Evolutionary conservation across 2,329 filamentous ascomycete genomes (phyloP).

Genomic region (Clonostachys sp.): DNA sequence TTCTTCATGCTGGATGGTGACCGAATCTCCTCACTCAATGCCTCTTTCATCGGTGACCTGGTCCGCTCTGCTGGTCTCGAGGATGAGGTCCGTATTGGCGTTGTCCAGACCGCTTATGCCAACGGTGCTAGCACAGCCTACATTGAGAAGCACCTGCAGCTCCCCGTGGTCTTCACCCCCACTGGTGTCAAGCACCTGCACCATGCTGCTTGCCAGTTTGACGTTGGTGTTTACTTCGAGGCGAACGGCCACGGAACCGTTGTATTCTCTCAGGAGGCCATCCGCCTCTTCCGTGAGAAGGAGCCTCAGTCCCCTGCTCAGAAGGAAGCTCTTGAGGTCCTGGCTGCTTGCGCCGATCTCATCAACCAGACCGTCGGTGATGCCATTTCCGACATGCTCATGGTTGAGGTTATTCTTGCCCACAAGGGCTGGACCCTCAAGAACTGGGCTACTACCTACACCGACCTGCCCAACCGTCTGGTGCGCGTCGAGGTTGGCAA

Average conservation of each 20-base stretch:
- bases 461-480: slow-evolving; percentile 91
- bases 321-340: slow-evolving; percentile 80
- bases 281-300: slow-evolving; percentile 72
- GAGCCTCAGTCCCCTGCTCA: slow-evolving; percentile 89
- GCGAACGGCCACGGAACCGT: slow-evolving; percentile 97
- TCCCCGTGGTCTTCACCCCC: slow-evolving; percentile 88
- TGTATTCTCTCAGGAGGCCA: slow-evolving; percentile 82
- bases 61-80: slow-evolving; percentile 74
- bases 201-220: slow-evolving; percentile 91
- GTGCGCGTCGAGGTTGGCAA: slow-evolving; percentile 86
- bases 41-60: slow-evolving; percentile 89
- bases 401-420: slow-evolving; percentile 92
- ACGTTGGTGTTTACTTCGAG: slow-evolving; percentile 97
- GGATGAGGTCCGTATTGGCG: slow-evolving; percentile 81
- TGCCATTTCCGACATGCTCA: slow-evolving; percentile 89
- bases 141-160: slow-evolving; percentile 78
- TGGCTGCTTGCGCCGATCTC: slow-evolving; percentile 78
- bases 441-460: slow-evolving; percentile 92
- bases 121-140: slow-evolving; percentile 94
- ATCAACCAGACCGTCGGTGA: slow-evolving; percentile 99
- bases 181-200: slow-evolving; percentile 98
- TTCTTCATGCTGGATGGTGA: slow-evolving; percentile 96
- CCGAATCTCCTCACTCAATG: slow-evolving; percentile 90
- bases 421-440: slow-evolving; percentile 88
- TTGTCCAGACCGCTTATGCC: slow-evolving; percentile 96